Conservation (phyloP, 176 grass and related monocot species). For the Tillandsia fasciculata region DNA sequence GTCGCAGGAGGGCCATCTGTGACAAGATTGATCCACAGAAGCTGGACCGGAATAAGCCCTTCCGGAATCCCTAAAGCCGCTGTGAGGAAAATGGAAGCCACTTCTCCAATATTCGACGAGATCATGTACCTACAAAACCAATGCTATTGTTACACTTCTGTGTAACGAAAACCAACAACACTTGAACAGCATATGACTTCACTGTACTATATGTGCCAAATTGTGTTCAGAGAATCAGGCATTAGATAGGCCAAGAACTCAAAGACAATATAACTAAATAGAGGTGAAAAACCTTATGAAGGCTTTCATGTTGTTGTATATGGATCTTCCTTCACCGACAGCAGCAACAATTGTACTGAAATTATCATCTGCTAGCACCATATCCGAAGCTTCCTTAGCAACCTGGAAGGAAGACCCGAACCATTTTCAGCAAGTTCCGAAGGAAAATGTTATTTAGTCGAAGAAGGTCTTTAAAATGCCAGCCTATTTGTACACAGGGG, state of each 20-base stretch:
- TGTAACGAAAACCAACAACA: neutral
- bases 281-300: conserved; percentile 25
- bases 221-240: neutral
- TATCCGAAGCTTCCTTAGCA: conserved; percentile 41
- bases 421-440: neutral
- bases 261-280: neutral
- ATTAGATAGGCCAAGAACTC: neutral
- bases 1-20: conserved; percentile 29
- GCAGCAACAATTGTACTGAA: conserved; percentile 33
- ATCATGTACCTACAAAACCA: conserved; percentile 27
- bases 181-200: neutral
- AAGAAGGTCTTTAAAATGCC: too few species aligned
- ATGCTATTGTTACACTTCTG: too few species aligned
- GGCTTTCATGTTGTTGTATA: conserved; percentile 36
- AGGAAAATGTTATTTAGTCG: too few species aligned
- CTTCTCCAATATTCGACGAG: conserved; percentile 27
- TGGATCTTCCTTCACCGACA: conserved; percentile 27
- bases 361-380: conserved; percentile 33
- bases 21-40: conserved; percentile 32
- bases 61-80: conserved; percentile 33
- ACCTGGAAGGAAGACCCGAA: conserved; percentile 14
- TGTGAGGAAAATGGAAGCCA: conserved; percentile 30
- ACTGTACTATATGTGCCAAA: neutral
- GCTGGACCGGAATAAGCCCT: conserved; percentile 35
- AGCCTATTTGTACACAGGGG: too few species aligned